Conservation (phyloP, 2,329 filamentous ascomycete genomes). For the Phyllosticta citribraziliensis region DNA sequence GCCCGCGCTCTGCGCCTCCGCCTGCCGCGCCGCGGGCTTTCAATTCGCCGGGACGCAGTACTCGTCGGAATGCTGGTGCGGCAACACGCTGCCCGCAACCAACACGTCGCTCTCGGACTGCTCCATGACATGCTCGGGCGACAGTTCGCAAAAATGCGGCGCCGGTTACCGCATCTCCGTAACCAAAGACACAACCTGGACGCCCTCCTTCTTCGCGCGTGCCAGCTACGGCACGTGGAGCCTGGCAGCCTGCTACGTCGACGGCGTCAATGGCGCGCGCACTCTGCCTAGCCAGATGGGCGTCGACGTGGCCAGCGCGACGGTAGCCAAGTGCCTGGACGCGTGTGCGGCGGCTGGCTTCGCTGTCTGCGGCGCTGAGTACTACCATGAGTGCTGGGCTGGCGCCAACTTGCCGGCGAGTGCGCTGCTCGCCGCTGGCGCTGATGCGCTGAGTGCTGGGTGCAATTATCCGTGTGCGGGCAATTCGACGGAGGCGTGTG, state of each 20-base stretch:
- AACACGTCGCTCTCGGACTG: not conserved
- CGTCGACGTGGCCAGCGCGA: not conserved
- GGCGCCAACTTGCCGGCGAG: conserved; percentile 18
- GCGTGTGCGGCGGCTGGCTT: conserved; percentile 12
- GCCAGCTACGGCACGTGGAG: not conserved
- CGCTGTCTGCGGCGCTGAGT: conserved; percentile 20
- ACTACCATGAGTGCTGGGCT: conserved; percentile 25
- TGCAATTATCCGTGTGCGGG: conserved; percentile 5
- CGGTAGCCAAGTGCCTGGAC: conserved; percentile 1
- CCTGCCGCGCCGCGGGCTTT: conserved; percentile 12
- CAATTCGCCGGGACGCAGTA: conserved; percentile 22
- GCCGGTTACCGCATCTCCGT: conserved; percentile 1
- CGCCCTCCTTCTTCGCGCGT: not conserved
- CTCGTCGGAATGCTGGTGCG: conserved; percentile 25
- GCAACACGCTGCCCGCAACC: conserved; percentile 18
- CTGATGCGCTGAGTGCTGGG: not conserved
- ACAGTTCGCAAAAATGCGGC: not conserved
- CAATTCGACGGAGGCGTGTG: conserved; percentile 5
- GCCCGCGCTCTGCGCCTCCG: not conserved
- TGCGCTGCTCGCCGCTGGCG: not conserved
- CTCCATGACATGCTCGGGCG: not conserved
- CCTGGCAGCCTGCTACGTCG: conserved; percentile 1
- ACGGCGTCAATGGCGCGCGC: not conserved
- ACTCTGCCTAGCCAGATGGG: not conserved
- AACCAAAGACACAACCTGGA: conserved; percentile 1